These are phyloP conservation scores for Erodium texanum DNA, from an alignment of 441 rosid genomes.

Conservation along the genomic window DNA sequence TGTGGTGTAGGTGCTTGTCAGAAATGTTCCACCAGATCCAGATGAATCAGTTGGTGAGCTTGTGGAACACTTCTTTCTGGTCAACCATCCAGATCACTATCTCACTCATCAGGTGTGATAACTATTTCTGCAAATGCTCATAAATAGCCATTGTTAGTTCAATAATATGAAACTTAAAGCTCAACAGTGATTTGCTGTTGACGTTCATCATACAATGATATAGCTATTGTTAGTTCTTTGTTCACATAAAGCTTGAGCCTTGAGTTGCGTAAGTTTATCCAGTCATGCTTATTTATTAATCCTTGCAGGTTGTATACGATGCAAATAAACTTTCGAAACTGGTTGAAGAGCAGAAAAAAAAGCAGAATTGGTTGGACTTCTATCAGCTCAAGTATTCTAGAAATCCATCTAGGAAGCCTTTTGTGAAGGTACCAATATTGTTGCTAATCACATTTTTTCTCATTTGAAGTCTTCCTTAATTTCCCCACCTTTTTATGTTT, in stretches of 20 bases:
- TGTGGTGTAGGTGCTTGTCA: constrained; percentile 64
- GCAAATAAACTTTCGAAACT: constrained; percentile 78
- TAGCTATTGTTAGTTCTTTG: background rate
- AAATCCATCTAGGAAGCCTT: constrained; percentile 43
- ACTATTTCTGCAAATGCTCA: no score
- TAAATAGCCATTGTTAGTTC: no score
- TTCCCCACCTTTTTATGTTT: background rate
- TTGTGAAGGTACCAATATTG: constrained; percentile 43
- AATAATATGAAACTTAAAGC: background rate
- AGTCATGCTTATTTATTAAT: background rate
- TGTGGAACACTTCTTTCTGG: no score
- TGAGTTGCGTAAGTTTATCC: background rate
- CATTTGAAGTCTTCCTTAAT: background rate
- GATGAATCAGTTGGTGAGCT: no score
- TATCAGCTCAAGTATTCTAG: constrained; percentile 59
- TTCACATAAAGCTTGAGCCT: background rate
- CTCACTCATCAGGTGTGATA: constrained; percentile 91
- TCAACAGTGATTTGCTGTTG: no score
- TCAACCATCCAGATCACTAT: constrained; percentile 81
- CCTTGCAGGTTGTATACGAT: constrained; percentile 63
- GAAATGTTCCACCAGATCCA: no score
- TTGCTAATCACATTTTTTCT: background rate
- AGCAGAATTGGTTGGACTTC: constrained; percentile 87
- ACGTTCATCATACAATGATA: no score
- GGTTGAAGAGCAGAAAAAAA: constrained; percentile 53